Base-by-base conservation (phyloP, 2,329 filamentous ascomycete species). In the Talaromyces islandicus region DNA sequence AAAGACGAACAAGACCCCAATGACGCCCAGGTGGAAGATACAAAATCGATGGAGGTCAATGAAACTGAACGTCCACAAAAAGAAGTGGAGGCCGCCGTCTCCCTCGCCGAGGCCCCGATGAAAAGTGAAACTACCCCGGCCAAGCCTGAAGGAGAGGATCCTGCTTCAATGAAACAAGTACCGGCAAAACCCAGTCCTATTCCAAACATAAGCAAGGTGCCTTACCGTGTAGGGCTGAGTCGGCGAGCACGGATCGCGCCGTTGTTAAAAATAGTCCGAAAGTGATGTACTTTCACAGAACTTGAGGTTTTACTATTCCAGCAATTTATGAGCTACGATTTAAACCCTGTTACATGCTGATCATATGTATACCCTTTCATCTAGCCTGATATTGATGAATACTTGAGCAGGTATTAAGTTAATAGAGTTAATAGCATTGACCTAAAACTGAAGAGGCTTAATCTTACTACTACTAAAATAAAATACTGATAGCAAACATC, bases 211-310 rank as follows among this genome's bases (percentile, higher is more conserved):
- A 71, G 70, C 57, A 75, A 73, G 59, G 73, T 77, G 4, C 71
- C 74, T 2, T 77, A 75, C 54, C 73, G 80, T 0, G 79, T 83
- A 5, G 80, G 80, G 2, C 65, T 83, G 60, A 82, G 80, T 66
- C 79, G 77, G 56, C 72, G 70, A 59, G 77, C 77, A 24, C 70
- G 77, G 27, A 82, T 82, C 53, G 78, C 78, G 19, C 77, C 80
- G 19, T 67, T 83, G 64, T 66, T 82, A 59, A 78, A 77, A 62
- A 68, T 79, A 50, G 72, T 79, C 11, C 71, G 74, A 55, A 78
- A 78, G 60, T 77, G 64, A 70, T 12, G 35, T 7, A 14, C 19
- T 46, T 24, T 19, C 21, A 11, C 43, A 7, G 21, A 46, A 21
- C n/a, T 24, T 46, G n/a, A 46, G 24, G 21, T 46, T 46, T 46